Evolutionary conservation across 768 basidiomycete genomes (phyloP).

Genomic region (Saitozyma podzolica): DNA sequence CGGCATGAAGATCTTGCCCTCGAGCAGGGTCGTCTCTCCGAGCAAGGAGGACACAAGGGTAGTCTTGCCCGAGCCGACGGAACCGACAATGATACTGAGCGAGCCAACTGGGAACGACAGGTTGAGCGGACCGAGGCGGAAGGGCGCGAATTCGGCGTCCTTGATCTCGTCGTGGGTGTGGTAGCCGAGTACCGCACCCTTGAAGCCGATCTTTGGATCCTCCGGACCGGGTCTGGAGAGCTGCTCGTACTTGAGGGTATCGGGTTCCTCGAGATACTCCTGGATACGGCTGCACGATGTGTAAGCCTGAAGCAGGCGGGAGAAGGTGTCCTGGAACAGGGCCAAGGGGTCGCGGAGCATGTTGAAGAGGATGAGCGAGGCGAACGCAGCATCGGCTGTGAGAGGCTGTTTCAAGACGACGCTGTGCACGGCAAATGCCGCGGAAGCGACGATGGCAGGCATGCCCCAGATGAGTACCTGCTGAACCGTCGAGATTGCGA

Average conservation of each 20-base stretch:
- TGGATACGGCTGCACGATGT: constrained; percentile 52
- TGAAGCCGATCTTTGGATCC: constrained; percentile 53
- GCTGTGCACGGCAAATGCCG: constrained; percentile 52
- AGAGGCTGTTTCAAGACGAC: constrained; percentile 50
- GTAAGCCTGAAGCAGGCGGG: constrained; percentile 44
- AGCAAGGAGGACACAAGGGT: constrained; percentile 46
- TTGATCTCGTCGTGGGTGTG: constrained; percentile 13
- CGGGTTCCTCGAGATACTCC: constrained; percentile 53
- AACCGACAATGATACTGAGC: constrained; percentile 44
- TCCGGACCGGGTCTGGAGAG: constrained; percentile 35
- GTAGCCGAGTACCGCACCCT: constrained; percentile 46
- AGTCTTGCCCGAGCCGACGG: constrained; percentile 50
- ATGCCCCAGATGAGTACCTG: constrained; percentile 50
- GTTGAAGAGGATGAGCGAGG: constrained; percentile 55
- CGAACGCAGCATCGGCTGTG: constrained; percentile 54
- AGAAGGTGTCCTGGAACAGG: constrained; percentile 41
- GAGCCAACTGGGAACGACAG: constrained; percentile 41
- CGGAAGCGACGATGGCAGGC: constrained; percentile 51
- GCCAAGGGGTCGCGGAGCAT: constrained; percentile 54
- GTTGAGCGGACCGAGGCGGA: constrained; percentile 39
- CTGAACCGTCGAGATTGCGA: constrained; percentile 41
- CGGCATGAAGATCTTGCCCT: constrained; percentile 49
- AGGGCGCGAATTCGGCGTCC: constrained; percentile 30
- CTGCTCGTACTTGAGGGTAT: constrained; percentile 54
- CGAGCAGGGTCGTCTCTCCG: constrained; percentile 45